phyloP scores from a whole-genome alignment of 2,329 filamentous ascomycete genomes.

The Aspergillus tanneri region DNA sequence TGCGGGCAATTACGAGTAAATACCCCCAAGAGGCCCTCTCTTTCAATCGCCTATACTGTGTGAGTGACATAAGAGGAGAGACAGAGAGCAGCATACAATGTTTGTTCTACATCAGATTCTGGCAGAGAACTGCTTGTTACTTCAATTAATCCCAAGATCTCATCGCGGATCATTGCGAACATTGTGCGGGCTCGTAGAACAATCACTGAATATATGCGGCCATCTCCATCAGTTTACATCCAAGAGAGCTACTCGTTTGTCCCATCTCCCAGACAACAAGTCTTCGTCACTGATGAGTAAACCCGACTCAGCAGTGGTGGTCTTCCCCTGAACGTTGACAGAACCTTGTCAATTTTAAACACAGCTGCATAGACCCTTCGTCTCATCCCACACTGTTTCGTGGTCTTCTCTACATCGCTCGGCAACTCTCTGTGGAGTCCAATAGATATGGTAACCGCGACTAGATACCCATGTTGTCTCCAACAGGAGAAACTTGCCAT shows the following conservation, averaged over 20 bases:
- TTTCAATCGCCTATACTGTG: neutral
- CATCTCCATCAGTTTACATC: constrained; percentile 1
- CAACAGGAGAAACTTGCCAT: no score
- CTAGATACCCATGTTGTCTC: no score
- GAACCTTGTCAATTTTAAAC: constrained; percentile 9
- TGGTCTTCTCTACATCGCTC: neutral
- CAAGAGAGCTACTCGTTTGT: neutral
- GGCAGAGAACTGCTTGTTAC: neutral
- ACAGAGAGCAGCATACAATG: neutral
- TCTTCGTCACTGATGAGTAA: constrained; percentile 9
- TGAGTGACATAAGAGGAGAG: neutral
- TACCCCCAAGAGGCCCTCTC: neutral
- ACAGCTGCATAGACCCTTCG: constrained; percentile 5
- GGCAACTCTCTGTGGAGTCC: constrained; percentile 2
- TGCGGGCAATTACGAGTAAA: neutral
- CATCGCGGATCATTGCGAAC: neutral
- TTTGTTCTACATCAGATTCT: neutral
- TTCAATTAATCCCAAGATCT: neutral
- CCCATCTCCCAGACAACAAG: neutral
- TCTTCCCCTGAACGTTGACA: constrained; percentile 1
- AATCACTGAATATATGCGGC: neutral
- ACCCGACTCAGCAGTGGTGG: constrained; percentile 2
- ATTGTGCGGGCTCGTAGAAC: neutral
- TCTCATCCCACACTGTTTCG: constrained; percentile 4
- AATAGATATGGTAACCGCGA: no score